Base-by-base conservation (phyloP, 306 rosid genomes). In the Quercus aquifolioides region DNA sequence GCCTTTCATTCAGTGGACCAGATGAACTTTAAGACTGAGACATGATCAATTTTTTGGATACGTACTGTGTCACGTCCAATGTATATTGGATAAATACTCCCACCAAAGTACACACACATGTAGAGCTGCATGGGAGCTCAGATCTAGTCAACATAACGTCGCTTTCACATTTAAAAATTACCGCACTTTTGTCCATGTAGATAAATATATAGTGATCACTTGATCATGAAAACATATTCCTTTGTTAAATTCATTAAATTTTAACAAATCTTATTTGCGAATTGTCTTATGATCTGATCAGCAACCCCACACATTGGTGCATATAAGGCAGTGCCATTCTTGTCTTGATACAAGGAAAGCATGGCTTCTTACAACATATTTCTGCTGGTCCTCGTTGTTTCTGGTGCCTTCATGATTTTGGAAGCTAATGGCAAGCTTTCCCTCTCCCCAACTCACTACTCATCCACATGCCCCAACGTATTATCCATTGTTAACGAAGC, bases 351-450 rank as follows among this genome's bases (percentile, higher is more conserved):
- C 57, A 5, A 1, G 55, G 2, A 18, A 67, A 3, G 62, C 46
- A 90, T 90, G 94, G 84, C 81, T 77, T 74, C 83, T 79, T 54
- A 52, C 81, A 18, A n/a, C 69, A 59, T 77, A 5, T 57, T 85
- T 71, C 69, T 83, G 69, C 70, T 88, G 52, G 6, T 85, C 52
- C 78, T 90, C 4, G 43, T 84, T 49, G 72, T 74, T 71, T 30
- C 79, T 18, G 74, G 59, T 60, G 33, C 25, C 51, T 20, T 76
- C 35, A 31, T 31, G 35, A 31, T 31, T 76, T 60, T 35, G 52
- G 82, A 71, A 57, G 76, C 81, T 54, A 64, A 74, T 12, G 82
- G 81, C 33, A 6, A 81, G 71, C 84, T 88, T 35, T 41, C 78
- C 33, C 21, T 6, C 6, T 2, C 26, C 56, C 58, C 80, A 51